Base-by-base conservation (phyloP, 768 basidiomycete species). In the Hypholoma fasciculare region DNA sequence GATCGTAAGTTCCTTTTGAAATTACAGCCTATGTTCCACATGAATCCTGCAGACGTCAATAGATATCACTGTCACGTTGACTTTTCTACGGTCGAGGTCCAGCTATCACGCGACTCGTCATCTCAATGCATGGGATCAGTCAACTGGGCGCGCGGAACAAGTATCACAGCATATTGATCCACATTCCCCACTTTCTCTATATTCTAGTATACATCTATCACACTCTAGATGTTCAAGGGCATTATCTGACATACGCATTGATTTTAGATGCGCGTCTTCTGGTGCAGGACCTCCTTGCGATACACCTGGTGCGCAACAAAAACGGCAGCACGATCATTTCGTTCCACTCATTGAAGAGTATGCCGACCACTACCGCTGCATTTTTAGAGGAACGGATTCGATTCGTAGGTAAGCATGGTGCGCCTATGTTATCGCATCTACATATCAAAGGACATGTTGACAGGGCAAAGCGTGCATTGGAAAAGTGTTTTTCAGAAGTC, bases 51-150 rank as follows among this genome's bases (percentile, higher is more conserved):
- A 34, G 30, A 20, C 57, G 9, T 19, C 48, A 4, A 42, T 9
- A 86, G 85, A 86, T 67, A 81, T 87, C 51, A 87, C 85, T 1
- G 69, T 87, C 36, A 76, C 79, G 3, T 66, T 87, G 23, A 83
- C 82, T 14, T 87, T 85, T 64, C 68, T 86, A 20, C 79, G 82
- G 14, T 74, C 77, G 4, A 67, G 80, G 61, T 48, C 62, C 2
- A 63, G 73, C 16, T 63, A 67, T n/a, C 49, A 63, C 7, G 30
- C 30, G 9, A 34, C 30, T 34, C 30, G 68, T 68, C 7, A 40
- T 64, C 38, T 61, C 65, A 6, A 42, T 47, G 2, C 59, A 61
- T 23, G 54, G 23, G 13, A 42, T 42, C 7, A 42, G 16, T 42
- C 40, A 14, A 42, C 13, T 9, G 40, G 40, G 13, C 5, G 13